Percentiles rank a stretch among this genome's conserved stretches.
Evolutionary conservation across 148 eudicot genomes (phyloP).

Genomic region (Heliamphora exappendiculata): DNA sequence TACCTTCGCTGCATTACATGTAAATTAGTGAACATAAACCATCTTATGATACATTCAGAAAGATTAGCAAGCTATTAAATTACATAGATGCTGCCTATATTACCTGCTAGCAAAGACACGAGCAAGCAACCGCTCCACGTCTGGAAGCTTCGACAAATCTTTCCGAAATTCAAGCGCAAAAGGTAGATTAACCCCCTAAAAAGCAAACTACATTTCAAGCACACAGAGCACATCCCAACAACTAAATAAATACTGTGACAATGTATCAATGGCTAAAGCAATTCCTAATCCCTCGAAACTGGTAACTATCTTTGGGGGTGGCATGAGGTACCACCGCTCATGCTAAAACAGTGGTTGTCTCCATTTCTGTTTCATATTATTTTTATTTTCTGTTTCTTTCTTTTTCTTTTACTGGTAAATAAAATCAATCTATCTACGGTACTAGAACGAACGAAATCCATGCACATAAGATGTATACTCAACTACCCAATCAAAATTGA

Average conservation of each 20-base stretch:
- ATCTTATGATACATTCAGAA: neutral
- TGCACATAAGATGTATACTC: too few relatives aligned
- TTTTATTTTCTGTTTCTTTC: neutral
- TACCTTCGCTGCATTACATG: conserved; percentile 61
- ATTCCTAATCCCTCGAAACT: neutral
- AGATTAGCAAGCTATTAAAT: neutral
- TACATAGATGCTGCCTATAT: conserved; percentile 1
- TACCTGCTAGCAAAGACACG: conserved; percentile 87
- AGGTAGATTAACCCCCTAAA: conserved; percentile 54
- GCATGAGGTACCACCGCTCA: neutral
- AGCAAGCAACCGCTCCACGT: conserved; percentile 87
- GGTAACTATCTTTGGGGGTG: neutral
- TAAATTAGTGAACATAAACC: conserved; percentile 5
- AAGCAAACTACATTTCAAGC: conserved; percentile 22
- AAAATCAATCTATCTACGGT: neutral
- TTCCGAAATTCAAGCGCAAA: conserved; percentile 68
- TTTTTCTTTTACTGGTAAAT: neutral
- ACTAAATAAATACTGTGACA: too few relatives aligned
- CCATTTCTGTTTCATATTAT: neutral
- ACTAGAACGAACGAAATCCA: too few relatives aligned
- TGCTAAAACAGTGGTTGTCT: neutral
- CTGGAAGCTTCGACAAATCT: conserved; percentile 73
- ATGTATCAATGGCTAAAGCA: too few relatives aligned
- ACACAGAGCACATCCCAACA: neutral
- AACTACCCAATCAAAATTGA: neutral